Percentiles rank a stretch among this genome's conserved stretches.
These are phyloP conservation scores for Pythium biforme DNA, from an alignment of 352 stramenopile species.

Conservation along the genomic window DNA sequence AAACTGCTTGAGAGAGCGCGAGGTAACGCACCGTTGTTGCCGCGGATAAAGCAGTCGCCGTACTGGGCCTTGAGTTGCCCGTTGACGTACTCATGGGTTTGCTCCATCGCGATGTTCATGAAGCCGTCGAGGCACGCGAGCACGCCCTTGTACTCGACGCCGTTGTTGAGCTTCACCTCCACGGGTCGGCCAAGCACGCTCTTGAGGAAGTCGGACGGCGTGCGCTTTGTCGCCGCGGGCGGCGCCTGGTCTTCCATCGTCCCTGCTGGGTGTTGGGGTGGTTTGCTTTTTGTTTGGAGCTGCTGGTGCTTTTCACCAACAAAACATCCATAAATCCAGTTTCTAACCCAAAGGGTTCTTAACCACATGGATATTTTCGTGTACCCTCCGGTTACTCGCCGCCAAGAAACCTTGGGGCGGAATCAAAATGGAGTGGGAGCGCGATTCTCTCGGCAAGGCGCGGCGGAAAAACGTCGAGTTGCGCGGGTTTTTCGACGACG, in stretches of 20 bases:
- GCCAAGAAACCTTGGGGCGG: neutral
- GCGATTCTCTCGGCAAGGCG: conserved; percentile 57
- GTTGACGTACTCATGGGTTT: conserved; percentile 99
- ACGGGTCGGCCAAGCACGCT: conserved; percentile 94
- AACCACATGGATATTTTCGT: neutral
- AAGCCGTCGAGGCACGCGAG: conserved; percentile 99
- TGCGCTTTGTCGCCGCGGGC: conserved; percentile 67
- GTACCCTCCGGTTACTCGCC: neutral
- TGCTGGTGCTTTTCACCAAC: neutral
- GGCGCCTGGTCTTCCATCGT: conserved; percentile 34
- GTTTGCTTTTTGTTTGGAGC: neutral
- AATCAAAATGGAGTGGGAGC: conserved; percentile 16
- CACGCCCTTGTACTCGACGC: conserved; percentile 98
- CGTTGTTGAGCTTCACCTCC: conserved; percentile 98
- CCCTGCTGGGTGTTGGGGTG: conserved; percentile 5
- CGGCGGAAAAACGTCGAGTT: conserved; percentile 45
- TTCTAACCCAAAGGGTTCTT: conserved; percentile 1
- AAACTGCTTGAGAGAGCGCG: too few species aligned
- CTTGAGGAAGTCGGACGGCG: conserved; percentile 91
- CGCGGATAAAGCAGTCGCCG: conserved; percentile 99
- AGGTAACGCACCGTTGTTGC: conserved; percentile 98
- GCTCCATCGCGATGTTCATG: conserved; percentile 99
- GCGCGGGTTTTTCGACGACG: conserved; percentile 68
- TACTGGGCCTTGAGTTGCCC: conserved; percentile 99
- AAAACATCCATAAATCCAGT: conserved; percentile 6